phyloP scores from a whole-genome alignment of 192 early-diverging fungal species.

The Rhizophagus clarus region DNA sequence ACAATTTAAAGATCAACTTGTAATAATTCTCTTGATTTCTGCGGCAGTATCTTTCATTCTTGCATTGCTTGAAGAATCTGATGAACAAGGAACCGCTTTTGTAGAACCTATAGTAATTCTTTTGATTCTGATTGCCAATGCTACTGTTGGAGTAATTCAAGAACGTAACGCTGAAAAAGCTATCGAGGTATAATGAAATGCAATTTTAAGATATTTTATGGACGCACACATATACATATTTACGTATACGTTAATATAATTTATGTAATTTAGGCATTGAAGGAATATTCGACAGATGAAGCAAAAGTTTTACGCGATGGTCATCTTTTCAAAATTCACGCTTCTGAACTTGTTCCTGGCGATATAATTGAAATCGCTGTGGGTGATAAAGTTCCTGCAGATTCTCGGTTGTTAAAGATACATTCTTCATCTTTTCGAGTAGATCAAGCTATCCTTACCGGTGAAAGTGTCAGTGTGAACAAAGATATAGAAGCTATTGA shows the following conservation, averaged over 20 bases:
- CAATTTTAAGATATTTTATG: not conserved
- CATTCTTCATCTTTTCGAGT: slow-evolving; percentile 84
- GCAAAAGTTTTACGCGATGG: slow-evolving; percentile 88
- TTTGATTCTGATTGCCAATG: slow-evolving; percentile 97
- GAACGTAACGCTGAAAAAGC: slow-evolving; percentile 97
- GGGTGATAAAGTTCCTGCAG: slow-evolving; percentile 97
- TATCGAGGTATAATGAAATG: slow-evolving; percentile 70
- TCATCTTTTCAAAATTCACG: slow-evolving; percentile 61
- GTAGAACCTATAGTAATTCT: slow-evolving; percentile 98
- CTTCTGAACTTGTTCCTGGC: slow-evolving; percentile 91
- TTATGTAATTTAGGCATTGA: slow-evolving; percentile 67
- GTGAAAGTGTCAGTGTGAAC: slow-evolving; percentile 90
- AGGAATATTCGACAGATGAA: slow-evolving; percentile 96
- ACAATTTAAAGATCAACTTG: slow-evolving; percentile 99
- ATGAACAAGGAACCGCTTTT: slow-evolving; percentile 79
- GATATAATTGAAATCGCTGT: slow-evolving; percentile 91
- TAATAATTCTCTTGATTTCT: slow-evolving; percentile 90
- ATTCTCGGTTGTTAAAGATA: slow-evolving; percentile 83
- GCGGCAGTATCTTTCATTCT: slow-evolving; percentile 92
- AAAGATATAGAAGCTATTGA: slow-evolving; percentile 69
- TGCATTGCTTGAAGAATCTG: slow-evolving; percentile 80
- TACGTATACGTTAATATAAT: slow-evolving; percentile 1
- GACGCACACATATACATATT: not conserved
- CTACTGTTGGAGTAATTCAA: slow-evolving; percentile 95
- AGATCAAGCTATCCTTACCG: slow-evolving; percentile 95